Evolutionary conservation across 495 filamentous ascomycete species (phyloP).

Genomic region (Massariosphaeria phaeospora): DNA sequence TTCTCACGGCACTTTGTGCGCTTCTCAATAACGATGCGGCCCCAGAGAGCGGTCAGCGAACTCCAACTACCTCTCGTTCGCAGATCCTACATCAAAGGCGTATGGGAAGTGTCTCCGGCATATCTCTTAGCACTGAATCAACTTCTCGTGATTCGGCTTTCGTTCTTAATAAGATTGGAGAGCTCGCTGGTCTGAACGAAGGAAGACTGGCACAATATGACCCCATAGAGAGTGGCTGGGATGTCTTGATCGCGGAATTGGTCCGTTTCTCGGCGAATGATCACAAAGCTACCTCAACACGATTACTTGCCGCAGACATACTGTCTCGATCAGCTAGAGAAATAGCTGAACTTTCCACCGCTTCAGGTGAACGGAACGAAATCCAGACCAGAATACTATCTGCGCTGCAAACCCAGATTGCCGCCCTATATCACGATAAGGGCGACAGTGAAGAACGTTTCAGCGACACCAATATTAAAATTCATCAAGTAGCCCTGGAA

Average conservation of each 20-base stretch:
- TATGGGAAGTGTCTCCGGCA: constrained; percentile 45
- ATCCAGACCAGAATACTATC: constrained; percentile 68
- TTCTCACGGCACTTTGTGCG: constrained; percentile 66
- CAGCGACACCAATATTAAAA: constrained; percentile 63
- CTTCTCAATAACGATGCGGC: constrained; percentile 44
- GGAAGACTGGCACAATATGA: constrained; percentile 62
- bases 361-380: constrained; percentile 36
- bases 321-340: constrained; percentile 67
- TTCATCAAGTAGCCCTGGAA: constrained; percentile 78
- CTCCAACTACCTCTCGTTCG: constrained; percentile 4
- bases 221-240: constrained; percentile 67
- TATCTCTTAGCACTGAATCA: constrained; percentile 42
- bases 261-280: constrained; percentile 57
- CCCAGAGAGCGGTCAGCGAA: constrained; percentile 18
- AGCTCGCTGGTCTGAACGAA: constrained; percentile 74
- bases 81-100: constrained; percentile 45
- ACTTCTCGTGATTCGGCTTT: constrained; percentile 64
- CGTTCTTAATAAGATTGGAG: constrained; percentile 74
- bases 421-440: constrained; percentile 47
- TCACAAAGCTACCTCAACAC: constrained; percentile 53
- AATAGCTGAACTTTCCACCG: constrained; percentile 46
- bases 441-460: constrained; percentile 49
- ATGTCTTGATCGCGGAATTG: constrained; percentile 62
- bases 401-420: constrained; percentile 57
- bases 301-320: constrained; percentile 66